These are phyloP conservation scores for Liquidambar formosana DNA, from an alignment of 164 flowering plant genomes.

Conservation along the genomic window DNA sequence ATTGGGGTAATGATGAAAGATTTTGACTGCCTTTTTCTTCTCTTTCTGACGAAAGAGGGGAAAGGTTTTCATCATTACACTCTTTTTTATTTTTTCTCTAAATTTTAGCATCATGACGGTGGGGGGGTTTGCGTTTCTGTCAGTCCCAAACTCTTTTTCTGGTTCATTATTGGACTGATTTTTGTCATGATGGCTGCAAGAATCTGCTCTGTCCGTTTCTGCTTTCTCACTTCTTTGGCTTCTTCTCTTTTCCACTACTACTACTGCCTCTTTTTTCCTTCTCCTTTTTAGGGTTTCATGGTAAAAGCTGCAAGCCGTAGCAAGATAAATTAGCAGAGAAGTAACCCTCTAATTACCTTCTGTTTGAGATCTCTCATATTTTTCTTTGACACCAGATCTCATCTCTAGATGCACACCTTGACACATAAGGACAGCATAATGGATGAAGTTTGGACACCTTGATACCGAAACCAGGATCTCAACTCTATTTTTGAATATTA, in stretches of 20 bases:
- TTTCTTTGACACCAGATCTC: too few relatives aligned
- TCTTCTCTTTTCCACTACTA: background rate
- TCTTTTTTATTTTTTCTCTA: slow-evolving; percentile 6
- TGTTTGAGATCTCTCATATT: too few relatives aligned
- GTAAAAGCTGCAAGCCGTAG: background rate
- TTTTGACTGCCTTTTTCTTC: slow-evolving; percentile 32
- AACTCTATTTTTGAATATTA: too few relatives aligned
- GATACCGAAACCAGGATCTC: too few relatives aligned
- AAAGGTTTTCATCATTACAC: slow-evolving; percentile 46
- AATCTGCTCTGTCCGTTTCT: slow-evolving; percentile 36
- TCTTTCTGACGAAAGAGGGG: slow-evolving; percentile 25
- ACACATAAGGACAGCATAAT: too few relatives aligned
- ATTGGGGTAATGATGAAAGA: slow-evolving; percentile 62
- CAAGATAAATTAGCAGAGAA: too few relatives aligned
- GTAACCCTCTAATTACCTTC: too few relatives aligned
- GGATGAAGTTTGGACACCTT: too few relatives aligned
- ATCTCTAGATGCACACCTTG: too few relatives aligned
- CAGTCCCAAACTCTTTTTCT: slow-evolving; percentile 24
- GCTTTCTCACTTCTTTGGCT: slow-evolving; percentile 13
- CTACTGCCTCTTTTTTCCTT: background rate
- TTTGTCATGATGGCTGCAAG: slow-evolving; percentile 41
- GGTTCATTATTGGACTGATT: slow-evolving; percentile 28
- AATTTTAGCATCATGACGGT: slow-evolving; percentile 7
- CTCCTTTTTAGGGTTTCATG: slow-evolving; percentile 1
- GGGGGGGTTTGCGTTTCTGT: background rate